phyloP scores from a whole-genome alignment of 768 basidiomycete genomes.

The Mycena pura region DNA sequence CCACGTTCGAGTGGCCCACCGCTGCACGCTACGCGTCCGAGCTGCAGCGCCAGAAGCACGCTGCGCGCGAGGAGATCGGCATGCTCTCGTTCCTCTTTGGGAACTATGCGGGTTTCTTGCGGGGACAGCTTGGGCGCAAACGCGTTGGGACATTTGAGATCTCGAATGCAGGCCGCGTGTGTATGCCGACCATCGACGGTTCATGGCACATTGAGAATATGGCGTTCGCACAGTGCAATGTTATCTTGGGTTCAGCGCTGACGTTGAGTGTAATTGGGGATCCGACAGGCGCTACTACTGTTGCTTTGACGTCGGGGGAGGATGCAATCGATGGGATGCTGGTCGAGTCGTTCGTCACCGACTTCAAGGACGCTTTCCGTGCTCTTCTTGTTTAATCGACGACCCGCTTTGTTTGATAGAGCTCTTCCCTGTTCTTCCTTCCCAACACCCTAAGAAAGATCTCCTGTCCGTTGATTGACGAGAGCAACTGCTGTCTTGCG shows the following conservation, averaged over 20 bases:
- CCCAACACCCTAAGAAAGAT: too few species aligned
- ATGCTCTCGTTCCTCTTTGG: constrained; percentile 43
- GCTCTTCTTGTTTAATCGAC: background rate
- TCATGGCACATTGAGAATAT: constrained; percentile 31
- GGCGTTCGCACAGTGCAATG: constrained; percentile 39
- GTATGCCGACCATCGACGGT: background rate
- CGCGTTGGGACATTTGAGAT: constrained; percentile 40
- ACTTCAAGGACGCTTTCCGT: background rate
- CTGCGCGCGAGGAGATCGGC: constrained; percentile 37
- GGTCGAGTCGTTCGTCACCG: constrained; percentile 17
- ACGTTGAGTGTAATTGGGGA: constrained; percentile 39
- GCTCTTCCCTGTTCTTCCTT: too few species aligned
- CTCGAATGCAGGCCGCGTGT: constrained; percentile 47
- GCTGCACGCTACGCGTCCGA: constrained; percentile 37
- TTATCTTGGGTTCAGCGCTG: constrained; percentile 35
- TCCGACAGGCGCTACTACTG: constrained; percentile 32
- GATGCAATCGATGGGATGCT: constrained; percentile 28
- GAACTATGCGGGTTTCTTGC: constrained; percentile 37
- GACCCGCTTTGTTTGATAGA: too few species aligned
- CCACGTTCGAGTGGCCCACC: constrained; percentile 40
- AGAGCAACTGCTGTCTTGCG: too few species aligned
- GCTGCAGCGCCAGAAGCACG: constrained; percentile 31
- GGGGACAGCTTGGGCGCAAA: constrained; percentile 42
- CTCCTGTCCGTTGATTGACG: too few species aligned
- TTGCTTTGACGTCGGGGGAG: constrained; percentile 36